phyloP scores from a whole-genome alignment of 179 eudicot species.

The Corrigiola litoralis region DNA sequence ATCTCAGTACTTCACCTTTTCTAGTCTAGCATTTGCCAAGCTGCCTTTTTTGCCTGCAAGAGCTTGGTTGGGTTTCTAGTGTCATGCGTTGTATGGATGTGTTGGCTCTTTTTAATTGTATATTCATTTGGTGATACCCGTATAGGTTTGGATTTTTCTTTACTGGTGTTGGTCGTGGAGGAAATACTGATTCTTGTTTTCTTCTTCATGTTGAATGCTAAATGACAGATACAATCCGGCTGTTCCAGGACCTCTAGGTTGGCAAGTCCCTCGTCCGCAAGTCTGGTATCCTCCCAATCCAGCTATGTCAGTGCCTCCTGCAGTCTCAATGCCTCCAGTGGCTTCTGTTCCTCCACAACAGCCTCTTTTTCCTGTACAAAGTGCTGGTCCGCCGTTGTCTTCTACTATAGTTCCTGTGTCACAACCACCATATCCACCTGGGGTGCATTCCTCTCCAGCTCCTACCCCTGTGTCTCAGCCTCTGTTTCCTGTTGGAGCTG shows the following conservation, averaged over 20 bases:
- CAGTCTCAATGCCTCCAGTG: slow-evolving; percentile 50
- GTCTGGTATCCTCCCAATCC: slow-evolving; percentile 80
- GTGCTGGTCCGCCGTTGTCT: slow-evolving; percentile 43
- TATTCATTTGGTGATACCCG: no score
- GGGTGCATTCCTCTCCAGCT: slow-evolving; percentile 34
- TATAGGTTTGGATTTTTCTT: neutral
- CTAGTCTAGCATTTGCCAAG: neutral
- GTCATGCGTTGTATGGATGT: neutral
- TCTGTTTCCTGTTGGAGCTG: slow-evolving; percentile 76
- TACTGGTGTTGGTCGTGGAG: neutral
- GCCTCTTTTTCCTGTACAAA: slow-evolving; percentile 89
- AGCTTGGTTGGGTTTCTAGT: neutral
- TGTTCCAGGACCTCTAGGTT: slow-evolving; percentile 53
- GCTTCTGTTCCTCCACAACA: slow-evolving; percentile 61
- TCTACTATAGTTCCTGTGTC: slow-evolving; percentile 41
- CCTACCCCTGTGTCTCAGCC: slow-evolving; percentile 79
- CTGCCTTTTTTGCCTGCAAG: neutral
- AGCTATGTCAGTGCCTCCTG: slow-evolving; percentile 56
- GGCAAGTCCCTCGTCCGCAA: slow-evolving; percentile 85
- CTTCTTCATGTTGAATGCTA: slow-evolving; percentile 9
- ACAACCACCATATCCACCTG: slow-evolving; percentile 51
- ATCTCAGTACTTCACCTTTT: neutral
- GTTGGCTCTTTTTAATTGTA: neutral
- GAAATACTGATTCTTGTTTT: slow-evolving; percentile 10
- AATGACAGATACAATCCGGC: slow-evolving; percentile 70